Evolutionary conservation across 768 basidiomycete species (phyloP).

Genomic region (Scleroderma citrinum): DNA sequence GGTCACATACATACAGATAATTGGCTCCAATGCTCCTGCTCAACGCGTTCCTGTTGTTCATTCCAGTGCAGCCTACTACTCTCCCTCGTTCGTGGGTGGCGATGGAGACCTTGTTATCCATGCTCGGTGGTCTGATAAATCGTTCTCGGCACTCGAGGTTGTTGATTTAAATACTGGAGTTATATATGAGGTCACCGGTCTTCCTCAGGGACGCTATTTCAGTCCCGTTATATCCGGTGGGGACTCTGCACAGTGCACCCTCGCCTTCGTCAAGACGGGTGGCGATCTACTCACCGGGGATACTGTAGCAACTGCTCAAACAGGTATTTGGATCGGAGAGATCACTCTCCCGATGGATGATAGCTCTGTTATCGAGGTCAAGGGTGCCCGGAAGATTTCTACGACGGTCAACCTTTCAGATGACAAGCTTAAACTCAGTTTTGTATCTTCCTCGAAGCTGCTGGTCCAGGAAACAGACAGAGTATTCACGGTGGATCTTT

Average conservation of each 20-base stretch:
- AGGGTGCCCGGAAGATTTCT: conserved; percentile 45
- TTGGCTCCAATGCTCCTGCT: conserved; percentile 24
- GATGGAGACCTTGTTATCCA: conserved; percentile 49
- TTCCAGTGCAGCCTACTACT: conserved; percentile 50
- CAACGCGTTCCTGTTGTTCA: conserved; percentile 45
- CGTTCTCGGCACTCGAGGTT: conserved; percentile 61
- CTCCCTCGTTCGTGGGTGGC: conserved; percentile 50
- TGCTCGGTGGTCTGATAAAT: conserved; percentile 59
- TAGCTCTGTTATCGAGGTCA: conserved; percentile 31
- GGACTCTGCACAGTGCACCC: conserved; percentile 36
- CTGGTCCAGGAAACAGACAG: conserved; percentile 52
- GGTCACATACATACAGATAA: conserved; percentile 21
- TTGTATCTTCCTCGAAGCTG: conserved; percentile 51
- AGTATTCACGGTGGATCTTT: conserved; percentile 48
- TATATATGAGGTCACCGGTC: conserved; percentile 45
- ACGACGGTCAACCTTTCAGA: conserved; percentile 41
- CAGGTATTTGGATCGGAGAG: conserved; percentile 62
- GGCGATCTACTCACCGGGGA: conserved; percentile 58
- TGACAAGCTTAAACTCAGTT: conserved; percentile 45
- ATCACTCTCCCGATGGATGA: conserved; percentile 41
- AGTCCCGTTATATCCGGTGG: conserved; percentile 47
- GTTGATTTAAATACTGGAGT: conserved; percentile 42
- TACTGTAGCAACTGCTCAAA: conserved; percentile 55
- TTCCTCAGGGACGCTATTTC: conserved; percentile 63
- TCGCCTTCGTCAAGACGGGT: conserved; percentile 60